Evolutionary conservation across 2,329 filamentous ascomycete species (phyloP).

Genomic region (Cordyceps fumosorosea): DNA sequence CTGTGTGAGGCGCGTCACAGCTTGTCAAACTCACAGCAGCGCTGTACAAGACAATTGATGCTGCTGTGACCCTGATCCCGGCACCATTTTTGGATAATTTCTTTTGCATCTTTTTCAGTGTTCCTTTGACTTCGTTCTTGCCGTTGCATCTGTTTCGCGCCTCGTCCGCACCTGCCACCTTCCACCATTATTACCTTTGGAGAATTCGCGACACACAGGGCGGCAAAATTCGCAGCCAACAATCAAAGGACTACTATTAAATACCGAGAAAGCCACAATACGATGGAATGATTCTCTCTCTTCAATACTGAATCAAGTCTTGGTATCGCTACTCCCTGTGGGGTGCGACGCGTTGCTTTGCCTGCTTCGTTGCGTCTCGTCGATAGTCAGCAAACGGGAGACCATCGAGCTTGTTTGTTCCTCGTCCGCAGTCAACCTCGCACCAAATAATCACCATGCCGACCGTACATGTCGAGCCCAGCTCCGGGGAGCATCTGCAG

Average conservation of each 20-base stretch:
- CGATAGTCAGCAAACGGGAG: background rate
- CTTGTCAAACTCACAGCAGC: constrained; percentile 1
- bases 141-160: background rate
- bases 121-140: background rate
- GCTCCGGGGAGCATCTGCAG: constrained; percentile 50
- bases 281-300: background rate
- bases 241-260: background rate
- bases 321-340: background rate
- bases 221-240: background rate
- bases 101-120: background rate
- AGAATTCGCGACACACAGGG: no score
- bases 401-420: background rate
- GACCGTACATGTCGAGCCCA: constrained; percentile 47
- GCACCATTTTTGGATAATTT: background rate
- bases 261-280: background rate
- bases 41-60: background rate
- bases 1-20: constrained; percentile 9
- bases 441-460: constrained; percentile 41
- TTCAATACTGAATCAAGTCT: background rate
- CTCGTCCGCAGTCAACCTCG: background rate
- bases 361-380: background rate
- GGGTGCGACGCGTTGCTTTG: background rate
- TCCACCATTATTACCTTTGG: no score
- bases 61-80: background rate
- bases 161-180: background rate